A percentile compares a stretch with the other conserved stretches of the same genome.
Conservation (phyloP, 495 filamentous ascomycete species). For the Tuber melanosporum region DNA sequence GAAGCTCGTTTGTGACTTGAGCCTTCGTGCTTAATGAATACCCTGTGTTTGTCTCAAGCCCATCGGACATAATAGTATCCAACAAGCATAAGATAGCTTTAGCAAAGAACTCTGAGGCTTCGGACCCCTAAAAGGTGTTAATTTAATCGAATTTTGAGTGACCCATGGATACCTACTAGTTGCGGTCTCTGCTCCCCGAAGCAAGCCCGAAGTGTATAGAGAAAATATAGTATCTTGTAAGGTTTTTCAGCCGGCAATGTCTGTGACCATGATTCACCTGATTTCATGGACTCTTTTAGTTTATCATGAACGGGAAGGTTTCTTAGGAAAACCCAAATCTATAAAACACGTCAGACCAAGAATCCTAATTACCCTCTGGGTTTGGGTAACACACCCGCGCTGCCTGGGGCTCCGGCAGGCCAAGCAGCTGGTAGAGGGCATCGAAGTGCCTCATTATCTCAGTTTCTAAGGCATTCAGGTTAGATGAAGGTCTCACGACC, state of each 20-base stretch:
- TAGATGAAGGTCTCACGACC: constrained; percentile 40
- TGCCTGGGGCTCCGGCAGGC: constrained; percentile 66
- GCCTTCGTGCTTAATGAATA: constrained; percentile 32
- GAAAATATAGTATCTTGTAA: constrained; percentile 67
- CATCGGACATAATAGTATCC: constrained; percentile 25
- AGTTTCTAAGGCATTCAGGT: constrained; percentile 55
- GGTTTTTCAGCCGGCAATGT: constrained; percentile 65
- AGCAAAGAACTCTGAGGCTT: constrained; percentile 23
- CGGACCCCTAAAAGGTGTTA: constrained; percentile 22
- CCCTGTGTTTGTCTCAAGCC: constrained; percentile 30
- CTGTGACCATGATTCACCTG: constrained; percentile 50
- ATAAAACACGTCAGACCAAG: constrained; percentile 28
- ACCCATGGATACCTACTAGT: constrained; percentile 39
- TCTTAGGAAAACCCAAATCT: constrained; percentile 69
- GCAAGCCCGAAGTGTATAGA: constrained; percentile 55
- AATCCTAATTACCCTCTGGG: neutral
- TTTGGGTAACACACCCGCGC: constrained; percentile 50
- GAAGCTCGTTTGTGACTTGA: constrained; percentile 37
- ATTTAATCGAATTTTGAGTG: constrained; percentile 9
- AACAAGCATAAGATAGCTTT: constrained; percentile 30
- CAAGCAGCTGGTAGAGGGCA: constrained; percentile 73
- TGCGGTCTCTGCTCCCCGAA: constrained; percentile 47
- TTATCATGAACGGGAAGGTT: constrained; percentile 64
- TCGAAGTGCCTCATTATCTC: constrained; percentile 81
- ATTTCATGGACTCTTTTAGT: constrained; percentile 54